These are phyloP conservation scores for Prosopis cineraria DNA, from an alignment of 306 rosid genomes.

Conservation along the genomic window DNA sequence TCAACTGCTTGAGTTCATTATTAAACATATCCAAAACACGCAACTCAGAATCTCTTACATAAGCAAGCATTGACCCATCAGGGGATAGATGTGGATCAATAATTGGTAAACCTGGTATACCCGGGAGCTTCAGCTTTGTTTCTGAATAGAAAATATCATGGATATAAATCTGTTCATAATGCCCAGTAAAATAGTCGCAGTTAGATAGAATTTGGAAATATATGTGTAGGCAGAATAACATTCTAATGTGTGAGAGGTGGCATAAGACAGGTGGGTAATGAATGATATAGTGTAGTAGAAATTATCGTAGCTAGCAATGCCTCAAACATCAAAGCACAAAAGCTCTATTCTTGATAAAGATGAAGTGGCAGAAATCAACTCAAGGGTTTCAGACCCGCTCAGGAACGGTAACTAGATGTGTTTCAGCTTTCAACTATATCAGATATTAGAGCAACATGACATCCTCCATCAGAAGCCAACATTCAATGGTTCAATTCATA, in stretches of 20 bases:
- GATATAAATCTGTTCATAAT: conserved; percentile 69
- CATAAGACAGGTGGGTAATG: conserved; percentile 12
- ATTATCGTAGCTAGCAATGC: neutral
- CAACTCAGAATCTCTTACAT: conserved; percentile 74
- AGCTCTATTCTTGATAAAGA: neutral
- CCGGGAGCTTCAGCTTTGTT: conserved; percentile 76
- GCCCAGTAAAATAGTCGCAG: conserved; percentile 2
- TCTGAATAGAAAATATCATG: conserved; percentile 66
- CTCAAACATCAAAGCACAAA: conserved; percentile 18
- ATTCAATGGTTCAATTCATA: conserved; percentile 20
- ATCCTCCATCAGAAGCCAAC: conserved; percentile 5
- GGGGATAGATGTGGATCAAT: conserved; percentile 94
- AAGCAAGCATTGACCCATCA: conserved; percentile 81
- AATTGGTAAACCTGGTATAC: conserved; percentile 65
- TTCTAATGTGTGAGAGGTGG: neutral
- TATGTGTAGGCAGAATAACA: neutral
- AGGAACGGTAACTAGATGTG: neutral
- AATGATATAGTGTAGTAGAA: conserved; percentile 8
- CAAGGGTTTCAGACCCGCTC: neutral
- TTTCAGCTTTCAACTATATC: conserved; percentile 22
- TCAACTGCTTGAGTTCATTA: conserved; percentile 76
- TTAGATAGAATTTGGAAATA: conserved; percentile 10
- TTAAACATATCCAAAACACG: conserved; percentile 62
- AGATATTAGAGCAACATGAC: conserved; percentile 11
- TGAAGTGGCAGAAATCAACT: conserved; percentile 7